Evolutionary conservation across 2,329 filamentous ascomycete species (phyloP).

Genomic region (Calonectria multiphialidica): DNA sequence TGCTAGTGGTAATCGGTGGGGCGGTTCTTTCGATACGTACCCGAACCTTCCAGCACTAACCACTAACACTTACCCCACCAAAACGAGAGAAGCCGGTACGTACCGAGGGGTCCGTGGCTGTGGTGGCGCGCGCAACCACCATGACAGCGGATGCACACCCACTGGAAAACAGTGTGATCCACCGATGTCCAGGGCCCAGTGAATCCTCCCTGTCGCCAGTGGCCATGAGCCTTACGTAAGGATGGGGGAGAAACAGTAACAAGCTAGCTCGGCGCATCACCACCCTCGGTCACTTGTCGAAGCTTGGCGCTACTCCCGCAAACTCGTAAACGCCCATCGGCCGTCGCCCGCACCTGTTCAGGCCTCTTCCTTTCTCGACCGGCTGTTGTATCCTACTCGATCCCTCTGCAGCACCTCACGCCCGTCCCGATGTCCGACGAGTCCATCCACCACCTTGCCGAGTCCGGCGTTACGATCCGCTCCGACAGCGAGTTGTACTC

Average conservation of each 20-base stretch:
- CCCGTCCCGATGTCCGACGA: conserved; percentile 54
- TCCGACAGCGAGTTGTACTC: conserved; percentile 90
- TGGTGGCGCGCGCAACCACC: conserved; percentile 27
- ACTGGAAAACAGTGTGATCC: conserved; percentile 45
- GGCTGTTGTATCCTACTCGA: not conserved
- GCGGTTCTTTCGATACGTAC: conserved; percentile 19
- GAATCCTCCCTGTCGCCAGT: not conserved
- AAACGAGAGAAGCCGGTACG: not conserved
- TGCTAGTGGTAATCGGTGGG: conserved; percentile 26
- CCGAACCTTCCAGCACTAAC: conserved; percentile 14
- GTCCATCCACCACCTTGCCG: conserved; percentile 68
- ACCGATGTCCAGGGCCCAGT: conserved; percentile 37
- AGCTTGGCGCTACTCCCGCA: conserved; percentile 24
- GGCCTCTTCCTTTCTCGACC: not conserved
- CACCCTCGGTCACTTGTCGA: conserved; percentile 29
- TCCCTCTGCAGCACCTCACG: not conserved
- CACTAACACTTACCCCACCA: not conserved
- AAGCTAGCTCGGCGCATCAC: conserved; percentile 29
- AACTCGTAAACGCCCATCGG: not conserved
- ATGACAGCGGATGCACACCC: conserved; percentile 30
- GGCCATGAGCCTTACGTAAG: conserved; percentile 41
- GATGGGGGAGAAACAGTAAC: conserved; percentile 31
- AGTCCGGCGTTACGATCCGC: conserved; percentile 81
- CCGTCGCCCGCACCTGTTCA: not conserved
- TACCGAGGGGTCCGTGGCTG: conserved; percentile 34